phyloP scores from a whole-genome alignment of 768 basidiomycete species.

The Hortiboletus campestris region DNA sequence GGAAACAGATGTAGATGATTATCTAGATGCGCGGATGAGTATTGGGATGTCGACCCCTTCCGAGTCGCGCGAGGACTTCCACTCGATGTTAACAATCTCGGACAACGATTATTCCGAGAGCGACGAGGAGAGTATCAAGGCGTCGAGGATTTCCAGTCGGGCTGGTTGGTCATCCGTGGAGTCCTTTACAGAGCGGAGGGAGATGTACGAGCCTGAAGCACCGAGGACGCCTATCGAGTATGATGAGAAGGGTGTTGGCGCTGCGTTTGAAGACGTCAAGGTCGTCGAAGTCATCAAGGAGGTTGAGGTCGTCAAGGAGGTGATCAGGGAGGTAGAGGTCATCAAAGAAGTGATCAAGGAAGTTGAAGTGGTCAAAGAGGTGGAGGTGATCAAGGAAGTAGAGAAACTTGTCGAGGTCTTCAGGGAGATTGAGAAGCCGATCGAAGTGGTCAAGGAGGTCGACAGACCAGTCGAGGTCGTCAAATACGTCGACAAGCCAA shows the following conservation, averaged over 20 bases:
- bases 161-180: slow-evolving; percentile 23
- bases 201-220: slow-evolving; percentile 1
- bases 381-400: slow-evolving; percentile 29
- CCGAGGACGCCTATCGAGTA: slow-evolving; percentile 39
- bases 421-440: slow-evolving; percentile 19
- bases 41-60: slow-evolving; percentile 61
- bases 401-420: slow-evolving; percentile 17
- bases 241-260: slow-evolving; percentile 46
- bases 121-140: slow-evolving; percentile 74
- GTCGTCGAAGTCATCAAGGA: slow-evolving; percentile 32
- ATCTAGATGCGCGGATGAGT: slow-evolving; percentile 73
- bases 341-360: slow-evolving; percentile 31
- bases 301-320: slow-evolving; percentile 29
- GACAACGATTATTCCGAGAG: slow-evolving; percentile 65
- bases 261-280: slow-evolving; percentile 30
- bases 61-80: slow-evolving; percentile 70
- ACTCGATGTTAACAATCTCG: slow-evolving; percentile 67
- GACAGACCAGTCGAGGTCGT: slow-evolving; percentile 37
- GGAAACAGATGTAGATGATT: slow-evolving; percentile 69
- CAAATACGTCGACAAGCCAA: slow-evolving; percentile 28
- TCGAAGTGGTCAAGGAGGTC: slow-evolving; percentile 25
- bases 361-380: slow-evolving; percentile 36
- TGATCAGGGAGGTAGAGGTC: slow-evolving; percentile 28
- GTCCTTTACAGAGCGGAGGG: slow-evolving; percentile 20
- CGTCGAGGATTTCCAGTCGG: slow-evolving; percentile 45